Evolutionary conservation across 148 eudicot genomes (phyloP).

Genomic region (Silene conica): DNA sequence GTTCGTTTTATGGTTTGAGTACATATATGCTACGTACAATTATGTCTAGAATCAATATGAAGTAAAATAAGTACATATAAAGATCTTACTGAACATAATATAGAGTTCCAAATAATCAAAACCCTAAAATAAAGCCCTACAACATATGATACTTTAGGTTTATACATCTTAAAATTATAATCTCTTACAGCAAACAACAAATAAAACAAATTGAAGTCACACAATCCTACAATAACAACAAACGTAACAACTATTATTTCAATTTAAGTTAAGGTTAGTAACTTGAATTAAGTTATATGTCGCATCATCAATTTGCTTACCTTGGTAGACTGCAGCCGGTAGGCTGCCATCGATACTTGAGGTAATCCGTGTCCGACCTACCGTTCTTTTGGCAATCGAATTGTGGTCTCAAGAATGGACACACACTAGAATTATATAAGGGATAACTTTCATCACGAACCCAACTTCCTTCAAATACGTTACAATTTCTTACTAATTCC

Average conservation of each 20-base stretch:
- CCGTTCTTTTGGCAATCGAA: constrained; percentile 40
- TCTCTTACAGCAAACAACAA: too few species aligned
- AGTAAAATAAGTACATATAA: too few species aligned
- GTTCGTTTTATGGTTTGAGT: too few species aligned
- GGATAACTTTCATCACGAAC: constrained; percentile 34
- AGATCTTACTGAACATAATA: too few species aligned
- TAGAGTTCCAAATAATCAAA: too few species aligned
- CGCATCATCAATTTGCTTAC: constrained; percentile 16
- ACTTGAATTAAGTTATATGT: not conserved
- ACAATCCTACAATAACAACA: too few species aligned
- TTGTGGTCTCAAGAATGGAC: constrained; percentile 29
- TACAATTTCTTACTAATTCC: constrained; percentile 17
- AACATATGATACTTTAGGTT: too few species aligned
- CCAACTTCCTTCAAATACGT: constrained; percentile 58
- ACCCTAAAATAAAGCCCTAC: too few species aligned
- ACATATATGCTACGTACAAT: too few species aligned
- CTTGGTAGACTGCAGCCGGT: constrained; percentile 34
- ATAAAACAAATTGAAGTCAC: too few species aligned
- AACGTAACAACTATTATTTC: not conserved
- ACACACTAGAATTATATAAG: constrained; percentile 27
- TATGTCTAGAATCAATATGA: too few species aligned
- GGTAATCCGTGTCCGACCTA: constrained; percentile 36
- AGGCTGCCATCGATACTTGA: constrained; percentile 42
- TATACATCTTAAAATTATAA: too few species aligned
- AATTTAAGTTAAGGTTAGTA: not conserved